Percentiles rank a stretch among this genome's conserved stretches.
phyloP scores from a whole-genome alignment of 495 filamentous ascomycete genomes.

The Trichoderma reesei region DNA sequence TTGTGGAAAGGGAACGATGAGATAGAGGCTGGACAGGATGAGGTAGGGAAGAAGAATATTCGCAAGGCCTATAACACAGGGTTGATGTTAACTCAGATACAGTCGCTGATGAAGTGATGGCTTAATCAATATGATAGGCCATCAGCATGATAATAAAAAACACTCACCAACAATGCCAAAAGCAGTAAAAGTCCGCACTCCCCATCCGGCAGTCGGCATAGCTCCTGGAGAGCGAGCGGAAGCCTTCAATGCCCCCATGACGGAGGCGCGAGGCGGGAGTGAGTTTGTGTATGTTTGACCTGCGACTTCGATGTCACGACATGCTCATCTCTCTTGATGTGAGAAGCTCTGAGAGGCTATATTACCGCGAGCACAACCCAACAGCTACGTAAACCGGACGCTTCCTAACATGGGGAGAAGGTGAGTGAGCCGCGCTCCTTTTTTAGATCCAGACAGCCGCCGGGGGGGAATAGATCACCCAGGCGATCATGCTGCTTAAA shows the following conservation, averaged over 20 bases:
- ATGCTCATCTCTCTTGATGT: neutral
- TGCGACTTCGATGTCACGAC: too few relatives aligned
- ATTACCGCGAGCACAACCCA: neutral
- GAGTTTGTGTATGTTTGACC: neutral
- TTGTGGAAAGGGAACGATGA: constrained; percentile 6
- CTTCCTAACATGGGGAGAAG: too few relatives aligned
- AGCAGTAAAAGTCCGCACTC: neutral
- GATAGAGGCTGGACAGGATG: constrained; percentile 4
- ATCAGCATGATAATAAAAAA: neutral
- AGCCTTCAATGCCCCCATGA: neutral
- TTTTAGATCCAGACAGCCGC: too few relatives aligned
- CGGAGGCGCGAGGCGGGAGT: neutral
- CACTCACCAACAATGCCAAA: constrained; percentile 3
- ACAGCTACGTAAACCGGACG: neutral
- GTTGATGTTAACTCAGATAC: neutral
- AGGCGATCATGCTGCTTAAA: too few relatives aligned
- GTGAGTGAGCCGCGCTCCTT: too few relatives aligned
- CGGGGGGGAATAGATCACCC: too few relatives aligned
- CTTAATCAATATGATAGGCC: too few relatives aligned
- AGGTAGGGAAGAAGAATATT: constrained; percentile 4
- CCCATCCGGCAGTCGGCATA: neutral
- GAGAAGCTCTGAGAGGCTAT: too few relatives aligned
- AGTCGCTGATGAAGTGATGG: neutral
- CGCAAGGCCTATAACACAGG: neutral
- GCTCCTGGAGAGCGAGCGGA: neutral